Conservation (phyloP, 2,329 filamentous ascomycete species). For the Cryphonectria japonica region DNA sequence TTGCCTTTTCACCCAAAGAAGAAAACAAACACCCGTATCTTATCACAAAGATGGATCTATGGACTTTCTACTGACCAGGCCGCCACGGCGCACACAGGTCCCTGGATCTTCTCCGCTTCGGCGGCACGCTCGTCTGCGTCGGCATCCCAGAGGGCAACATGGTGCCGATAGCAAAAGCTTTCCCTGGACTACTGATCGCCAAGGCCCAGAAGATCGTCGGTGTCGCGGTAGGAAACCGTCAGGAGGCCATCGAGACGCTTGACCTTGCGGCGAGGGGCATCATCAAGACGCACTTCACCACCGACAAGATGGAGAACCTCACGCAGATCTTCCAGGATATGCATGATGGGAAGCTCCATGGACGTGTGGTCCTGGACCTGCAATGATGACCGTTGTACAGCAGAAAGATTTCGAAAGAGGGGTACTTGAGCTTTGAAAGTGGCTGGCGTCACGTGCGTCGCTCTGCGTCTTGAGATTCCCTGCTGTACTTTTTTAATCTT, state of each 20-base stretch:
- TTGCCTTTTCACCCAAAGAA: not conserved
- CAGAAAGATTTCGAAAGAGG: not conserved
- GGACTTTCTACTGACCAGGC: not conserved
- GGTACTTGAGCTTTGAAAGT: no score
- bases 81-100: slow-evolving; percentile 41
- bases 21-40: not conserved
- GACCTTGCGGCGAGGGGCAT: slow-evolving; percentile 31
- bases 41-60: not conserved
- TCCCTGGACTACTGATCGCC: slow-evolving; percentile 45
- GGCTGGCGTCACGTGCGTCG: no score
- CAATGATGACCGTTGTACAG: not conserved
- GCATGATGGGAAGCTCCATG: slow-evolving; percentile 31
- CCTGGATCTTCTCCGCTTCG: slow-evolving; percentile 50
- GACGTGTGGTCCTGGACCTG: slow-evolving; percentile 33
- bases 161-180: slow-evolving; percentile 48
- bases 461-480: no score
- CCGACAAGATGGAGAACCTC: slow-evolving; percentile 32
- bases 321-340: slow-evolving; percentile 32
- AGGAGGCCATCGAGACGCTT: slow-evolving; percentile 44
- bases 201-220: slow-evolving; percentile 52
- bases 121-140: slow-evolving; percentile 55
- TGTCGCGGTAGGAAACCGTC: slow-evolving; percentile 53
- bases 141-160: slow-evolving; percentile 53
- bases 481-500: no score
- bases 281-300: slow-evolving; percentile 32